Conservation (phyloP, 495 filamentous ascomycete species). For the Apiosordaria backusii region DNA sequence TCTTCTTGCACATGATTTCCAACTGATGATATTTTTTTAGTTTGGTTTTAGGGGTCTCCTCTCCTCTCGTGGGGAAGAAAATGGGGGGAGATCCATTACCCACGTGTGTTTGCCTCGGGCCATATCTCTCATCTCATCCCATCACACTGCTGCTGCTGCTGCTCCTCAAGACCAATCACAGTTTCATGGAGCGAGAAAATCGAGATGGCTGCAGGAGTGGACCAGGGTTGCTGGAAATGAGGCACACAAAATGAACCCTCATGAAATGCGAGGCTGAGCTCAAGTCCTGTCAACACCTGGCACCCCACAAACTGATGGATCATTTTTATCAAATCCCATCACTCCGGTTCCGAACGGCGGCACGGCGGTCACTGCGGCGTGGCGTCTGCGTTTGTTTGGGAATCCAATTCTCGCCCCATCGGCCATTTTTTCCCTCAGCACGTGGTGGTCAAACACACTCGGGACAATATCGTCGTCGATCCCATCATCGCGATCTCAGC, state of each 20-base stretch:
- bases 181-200: not conserved
- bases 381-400: not conserved
- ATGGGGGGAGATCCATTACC: not conserved
- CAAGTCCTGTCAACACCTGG: too few relatives aligned
- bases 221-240: not conserved
- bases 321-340: not conserved
- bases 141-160: too few relatives aligned
- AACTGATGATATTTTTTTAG: too few relatives aligned
- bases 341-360: slow-evolving; percentile 4
- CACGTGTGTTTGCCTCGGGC: not conserved
- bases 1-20: not conserved
- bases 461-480: not conserved
- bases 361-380: not conserved
- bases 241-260: not conserved
- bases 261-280: not conserved
- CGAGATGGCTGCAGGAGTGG: not conserved
- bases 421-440: not conserved
- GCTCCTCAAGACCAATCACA: not conserved
- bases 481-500: not conserved
- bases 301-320: too few relatives aligned
- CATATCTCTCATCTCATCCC: not conserved
- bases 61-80: not conserved
- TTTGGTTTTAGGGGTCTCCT: not conserved
- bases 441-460: not conserved
- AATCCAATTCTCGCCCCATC: too few relatives aligned